Evolutionary conservation across 2,329 filamentous ascomycete species (phyloP).

Genomic region (Aspergillus fructus): DNA sequence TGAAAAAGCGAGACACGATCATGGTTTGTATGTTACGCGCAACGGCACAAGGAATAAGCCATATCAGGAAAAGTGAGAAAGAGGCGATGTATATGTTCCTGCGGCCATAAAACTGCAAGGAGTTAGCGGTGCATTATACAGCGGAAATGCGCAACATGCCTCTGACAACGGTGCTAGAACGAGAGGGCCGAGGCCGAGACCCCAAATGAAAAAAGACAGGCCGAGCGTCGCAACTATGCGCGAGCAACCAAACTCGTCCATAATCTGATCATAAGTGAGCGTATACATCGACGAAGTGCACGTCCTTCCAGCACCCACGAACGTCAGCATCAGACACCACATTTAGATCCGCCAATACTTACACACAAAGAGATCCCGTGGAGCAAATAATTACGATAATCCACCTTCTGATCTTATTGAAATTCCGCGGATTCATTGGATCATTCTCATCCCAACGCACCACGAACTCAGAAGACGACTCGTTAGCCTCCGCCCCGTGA

Average conservation of each 20-base stretch:
- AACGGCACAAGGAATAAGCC: slow-evolving; percentile 77
- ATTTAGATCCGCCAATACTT: slow-evolving; percentile 43
- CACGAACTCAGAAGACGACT: slow-evolving; percentile 50
- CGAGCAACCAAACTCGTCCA: slow-evolving; percentile 69
- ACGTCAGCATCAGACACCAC: slow-evolving; percentile 3
- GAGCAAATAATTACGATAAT: slow-evolving; percentile 73
- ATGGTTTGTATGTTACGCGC: slow-evolving; percentile 80
- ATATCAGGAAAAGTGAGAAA: slow-evolving; percentile 73
- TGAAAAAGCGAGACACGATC: slow-evolving; percentile 73
- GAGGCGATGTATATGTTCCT: slow-evolving; percentile 76
- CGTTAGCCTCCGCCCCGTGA: slow-evolving; percentile 21
- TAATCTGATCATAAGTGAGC: slow-evolving; percentile 74
- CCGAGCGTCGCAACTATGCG: slow-evolving; percentile 72
- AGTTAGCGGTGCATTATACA: background rate
- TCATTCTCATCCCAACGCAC: slow-evolving; percentile 77
- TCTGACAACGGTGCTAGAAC: slow-evolving; percentile 65
- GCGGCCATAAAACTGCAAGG: slow-evolving; percentile 70
- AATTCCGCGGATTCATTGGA: slow-evolving; percentile 70
- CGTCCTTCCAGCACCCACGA: slow-evolving; percentile 54
- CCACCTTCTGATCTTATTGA: slow-evolving; percentile 71
- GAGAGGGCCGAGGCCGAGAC: slow-evolving; percentile 59
- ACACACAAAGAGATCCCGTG: slow-evolving; percentile 77
- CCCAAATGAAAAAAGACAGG: background rate
- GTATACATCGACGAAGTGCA: slow-evolving; percentile 88
- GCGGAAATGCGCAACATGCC: slow-evolving; percentile 22